Evolutionary conservation across 2,329 filamentous ascomycete species (phyloP).

Genomic region (Fusarium sp.): DNA sequence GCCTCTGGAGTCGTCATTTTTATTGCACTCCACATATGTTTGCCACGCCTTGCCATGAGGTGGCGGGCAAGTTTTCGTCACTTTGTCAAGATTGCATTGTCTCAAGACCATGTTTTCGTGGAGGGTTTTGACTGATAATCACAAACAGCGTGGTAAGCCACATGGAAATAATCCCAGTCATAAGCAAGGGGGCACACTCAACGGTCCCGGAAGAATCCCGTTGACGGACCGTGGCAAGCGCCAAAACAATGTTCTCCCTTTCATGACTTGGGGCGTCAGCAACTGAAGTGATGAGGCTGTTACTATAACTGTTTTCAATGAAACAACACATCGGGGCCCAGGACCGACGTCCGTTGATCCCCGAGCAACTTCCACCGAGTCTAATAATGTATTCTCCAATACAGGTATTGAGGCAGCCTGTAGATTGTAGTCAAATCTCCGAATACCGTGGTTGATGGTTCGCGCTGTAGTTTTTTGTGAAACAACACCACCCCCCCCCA

Average conservation of each 20-base stretch:
- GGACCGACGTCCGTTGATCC: conserved; percentile 8
- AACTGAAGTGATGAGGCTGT: conserved; percentile 9
- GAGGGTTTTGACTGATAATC: conserved; percentile 14
- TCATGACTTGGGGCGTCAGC: conserved; percentile 6
- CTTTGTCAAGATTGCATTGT: conserved; percentile 28
- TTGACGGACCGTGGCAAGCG: conserved; percentile 32
- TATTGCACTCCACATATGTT: conserved; percentile 13
- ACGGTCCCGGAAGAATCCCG: conserved; percentile 33
- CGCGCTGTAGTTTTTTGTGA: conserved; percentile 7
- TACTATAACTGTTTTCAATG: background rate
- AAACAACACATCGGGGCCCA: background rate
- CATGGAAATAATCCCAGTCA: conserved; percentile 30
- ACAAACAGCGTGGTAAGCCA: conserved; percentile 27
- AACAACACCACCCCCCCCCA: conserved; percentile 16
- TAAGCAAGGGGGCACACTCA: conserved; percentile 35
- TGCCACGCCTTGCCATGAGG: conserved; percentile 37
- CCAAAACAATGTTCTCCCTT: conserved; percentile 28
- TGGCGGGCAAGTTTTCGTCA: conserved; percentile 18
- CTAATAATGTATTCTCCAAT: conserved; percentile 6
- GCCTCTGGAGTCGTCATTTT: conserved; percentile 13
- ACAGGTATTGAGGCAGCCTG: background rate
- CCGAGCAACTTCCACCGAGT: background rate
- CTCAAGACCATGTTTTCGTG: conserved; percentile 33
- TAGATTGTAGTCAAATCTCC: conserved; percentile 1
- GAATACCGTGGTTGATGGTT: background rate